Base-by-base conservation (phyloP, 305 asterid genomes). In the Solanum chacoense region DNA sequence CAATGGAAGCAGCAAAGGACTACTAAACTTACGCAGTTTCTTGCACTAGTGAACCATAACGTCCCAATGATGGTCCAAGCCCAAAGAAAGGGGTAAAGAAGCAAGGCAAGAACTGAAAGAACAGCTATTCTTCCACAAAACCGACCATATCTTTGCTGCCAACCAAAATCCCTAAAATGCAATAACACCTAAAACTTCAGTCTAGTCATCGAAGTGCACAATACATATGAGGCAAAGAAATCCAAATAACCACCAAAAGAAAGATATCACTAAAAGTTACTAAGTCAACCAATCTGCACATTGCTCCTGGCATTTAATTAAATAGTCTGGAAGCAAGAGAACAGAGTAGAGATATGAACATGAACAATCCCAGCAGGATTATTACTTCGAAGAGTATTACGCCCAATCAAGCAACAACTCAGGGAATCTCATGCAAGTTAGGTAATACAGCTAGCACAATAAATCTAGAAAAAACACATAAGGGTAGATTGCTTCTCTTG, bases 21-120 rank as follows among this genome's bases (percentile, higher is more conserved):
- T 85, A 18, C 73, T 4, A 78, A 78, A 91, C 98, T 92, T 89
- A 96, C 98, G 42, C 99, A 96, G 86, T 84, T 88, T 89, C 91
- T 94, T 22, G 98, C 92, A 90, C 93, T 93, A 73, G 95, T 92
- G 90, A 95, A 96, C 99, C 99, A 96, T 24, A 94, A 69, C 22
- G 98, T 93, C 71, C 98, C 98, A 11, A 95, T 92, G 78, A 96
- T 88, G 73, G 97, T 95, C 99, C 99, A 96, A 71, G 93, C 92
- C 92, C 92, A 93, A 89, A 96, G 98, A 89, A 96, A 96, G 42
- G 99, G 99, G 87, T 94, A 96, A 55, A 96, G 96, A 87, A 95
- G 90, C 89, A 93, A 28, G 88, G 92, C 93, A 88, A 96, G 96
- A 91, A 94, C 80, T 11, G 98, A 96, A 35, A 96, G 94, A 88